Percentiles rank a stretch among this genome's conserved stretches.
phyloP scores from a whole-genome alignment of 441 rosid genomes.

The Flueggea neowawraea region DNA sequence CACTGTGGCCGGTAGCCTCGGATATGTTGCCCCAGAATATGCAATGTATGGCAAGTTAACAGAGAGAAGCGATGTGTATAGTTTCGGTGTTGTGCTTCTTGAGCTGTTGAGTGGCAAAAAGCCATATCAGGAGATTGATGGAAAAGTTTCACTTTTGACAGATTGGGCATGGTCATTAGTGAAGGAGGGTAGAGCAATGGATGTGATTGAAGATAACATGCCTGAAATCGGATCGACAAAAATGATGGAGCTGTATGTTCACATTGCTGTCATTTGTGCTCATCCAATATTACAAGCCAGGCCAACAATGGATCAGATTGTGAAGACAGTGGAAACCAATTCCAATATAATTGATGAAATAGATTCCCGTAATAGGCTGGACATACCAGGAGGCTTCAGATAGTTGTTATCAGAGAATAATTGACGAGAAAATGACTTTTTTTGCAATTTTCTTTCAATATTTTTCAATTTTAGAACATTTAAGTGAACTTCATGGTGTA shows the following conservation, averaged over 20 bases:
- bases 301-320: constrained; percentile 55
- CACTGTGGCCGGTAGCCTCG: constrained; percentile 50
- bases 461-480: too few species aligned
- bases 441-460: too few species aligned
- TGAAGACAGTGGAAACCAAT: constrained; percentile 42
- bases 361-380: constrained; percentile 12
- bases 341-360: too few species aligned
- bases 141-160: constrained; percentile 34
- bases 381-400: constrained; percentile 14
- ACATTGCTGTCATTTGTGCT: constrained; percentile 42
- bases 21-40: constrained; percentile 54
- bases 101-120: constrained; percentile 57
- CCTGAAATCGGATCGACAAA: constrained; percentile 29
- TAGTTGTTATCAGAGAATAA: background rate
- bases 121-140: constrained; percentile 32
- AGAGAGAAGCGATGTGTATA: constrained; percentile 47
- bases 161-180: constrained; percentile 56
- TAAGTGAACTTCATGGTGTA: too few species aligned
- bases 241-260: constrained; percentile 44
- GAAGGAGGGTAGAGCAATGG: constrained; percentile 38
- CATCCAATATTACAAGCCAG: constrained; percentile 47
- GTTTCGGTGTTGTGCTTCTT: constrained; percentile 55
- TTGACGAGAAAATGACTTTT: too few species aligned
- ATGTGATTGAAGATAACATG: constrained; percentile 39
- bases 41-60: constrained; percentile 50